Conservation (phyloP, 139 green algal species). For the Prasinococcaceae sp. region DNA sequence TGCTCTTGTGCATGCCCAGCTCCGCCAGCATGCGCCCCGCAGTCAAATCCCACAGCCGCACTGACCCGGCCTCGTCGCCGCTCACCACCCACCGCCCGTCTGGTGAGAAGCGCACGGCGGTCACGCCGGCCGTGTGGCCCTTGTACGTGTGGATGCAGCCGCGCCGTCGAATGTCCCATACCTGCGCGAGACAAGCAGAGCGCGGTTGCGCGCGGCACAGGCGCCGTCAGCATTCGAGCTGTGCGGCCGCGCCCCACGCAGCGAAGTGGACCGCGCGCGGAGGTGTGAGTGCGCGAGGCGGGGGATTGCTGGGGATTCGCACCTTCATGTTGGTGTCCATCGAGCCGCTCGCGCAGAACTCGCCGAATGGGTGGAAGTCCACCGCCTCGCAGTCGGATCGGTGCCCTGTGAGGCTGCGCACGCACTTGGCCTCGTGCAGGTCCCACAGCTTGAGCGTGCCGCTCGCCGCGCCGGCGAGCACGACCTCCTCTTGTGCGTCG, state of each 20-base stretch:
- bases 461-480: slow-evolving; percentile 44
- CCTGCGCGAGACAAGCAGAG: no score
- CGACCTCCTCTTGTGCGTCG: slow-evolving; percentile 51
- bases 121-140: slow-evolving; percentile 44
- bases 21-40: slow-evolving; percentile 44
- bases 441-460: slow-evolving; percentile 69
- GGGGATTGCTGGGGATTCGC: not conserved
- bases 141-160: slow-evolving; percentile 57
- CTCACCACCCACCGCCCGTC: slow-evolving; percentile 60
- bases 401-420: slow-evolving; percentile 49
- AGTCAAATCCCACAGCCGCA: slow-evolving; percentile 60
- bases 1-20: slow-evolving; percentile 34
- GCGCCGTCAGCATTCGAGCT: no score
- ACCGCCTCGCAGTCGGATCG: slow-evolving; percentile 43
- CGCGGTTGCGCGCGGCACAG: no score
- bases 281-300: no score
- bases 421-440: slow-evolving; percentile 50
- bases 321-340: slow-evolving; percentile 69
- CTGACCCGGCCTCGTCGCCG: slow-evolving; percentile 47
- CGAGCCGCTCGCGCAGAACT: slow-evolving; percentile 42
- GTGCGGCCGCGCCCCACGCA: no score
- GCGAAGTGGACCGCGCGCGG: no score
- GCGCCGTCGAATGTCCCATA: slow-evolving; percentile 60
- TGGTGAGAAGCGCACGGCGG: slow-evolving; percentile 49
- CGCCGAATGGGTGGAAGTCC: slow-evolving; percentile 47